Base-by-base conservation (phyloP, 192 early-diverging fungal genomes). In the Lobosporangium transversale region DNA sequence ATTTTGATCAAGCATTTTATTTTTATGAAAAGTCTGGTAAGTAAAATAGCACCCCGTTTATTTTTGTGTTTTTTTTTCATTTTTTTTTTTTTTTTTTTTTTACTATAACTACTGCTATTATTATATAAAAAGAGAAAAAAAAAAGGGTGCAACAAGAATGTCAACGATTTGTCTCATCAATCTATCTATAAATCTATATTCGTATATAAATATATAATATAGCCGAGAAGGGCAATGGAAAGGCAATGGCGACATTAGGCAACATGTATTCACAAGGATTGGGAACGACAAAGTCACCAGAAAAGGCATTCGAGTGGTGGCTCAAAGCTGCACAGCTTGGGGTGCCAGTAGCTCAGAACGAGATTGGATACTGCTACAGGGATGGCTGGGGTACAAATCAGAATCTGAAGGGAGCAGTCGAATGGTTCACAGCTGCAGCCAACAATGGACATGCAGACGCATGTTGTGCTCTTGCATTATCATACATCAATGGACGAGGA, bases 401-500 rank as follows among this genome's bases (percentile, higher is more conserved):
- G 37, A 62, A 87, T 79, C 47, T 54, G 33, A 70, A 80, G 24
- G 74, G 66, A 26, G 86, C 85, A 2, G 81, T 82, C 15, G 79
- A 83, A 42, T 93, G 89, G 91, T 94, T 86, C 67, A 73, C 80
- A 45, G 70, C 78, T 47, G 71, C 83, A 49, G 93, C 93, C 21
- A 68, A 80, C 53, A 85, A 84, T 53, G 92, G 91, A 12, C 90
- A 93, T 66, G 89, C 90, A 47, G 71, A 91, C 1, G 93, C 91
- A 23, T 90, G 92, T 68, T 94, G 92, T 69, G 91, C 90, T 4
- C 79, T 95, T 23, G 94, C 91, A 8, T 86, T 90, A 50, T 80
- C 92, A 7, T 94, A 92, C 54, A 92, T 94, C 68, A 90, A 94
- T 73, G 94, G 92, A 1, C 75, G 89, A 7, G 93, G 93, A 6